A percentile compares a stretch with the other conserved stretches of the same genome.
These are phyloP conservation scores for Auriscalpium orientale DNA, from an alignment of 768 basidiomycete species.

Conservation along the genomic window DNA sequence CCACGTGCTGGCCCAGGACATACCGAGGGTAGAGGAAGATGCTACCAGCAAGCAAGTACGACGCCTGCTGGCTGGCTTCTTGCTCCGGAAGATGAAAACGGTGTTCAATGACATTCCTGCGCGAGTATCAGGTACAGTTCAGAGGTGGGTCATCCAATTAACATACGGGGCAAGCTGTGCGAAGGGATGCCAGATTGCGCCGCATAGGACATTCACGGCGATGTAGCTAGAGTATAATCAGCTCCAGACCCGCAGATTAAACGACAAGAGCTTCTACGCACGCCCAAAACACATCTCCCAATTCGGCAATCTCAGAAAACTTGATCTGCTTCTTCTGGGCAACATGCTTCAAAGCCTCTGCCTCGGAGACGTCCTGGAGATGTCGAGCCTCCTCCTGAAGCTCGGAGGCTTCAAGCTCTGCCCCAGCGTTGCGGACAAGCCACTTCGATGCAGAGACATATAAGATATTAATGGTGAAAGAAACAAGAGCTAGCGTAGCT, in stretches of 20 bases:
- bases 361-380: conserved; percentile 42
- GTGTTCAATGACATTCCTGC: conserved; percentile 64
- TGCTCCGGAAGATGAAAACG: conserved; percentile 56
- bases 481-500: conserved; percentile 53
- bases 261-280: conserved; percentile 26
- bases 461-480: conserved; percentile 59
- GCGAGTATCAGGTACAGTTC: neutral
- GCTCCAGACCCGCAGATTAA: neutral
- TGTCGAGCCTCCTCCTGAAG: conserved; percentile 46
- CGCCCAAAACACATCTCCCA: conserved; percentile 79
- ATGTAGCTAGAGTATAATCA: conserved; percentile 44
- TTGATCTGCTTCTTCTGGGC: conserved; percentile 59
- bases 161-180: conserved; percentile 67
- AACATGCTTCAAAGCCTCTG: conserved; percentile 54
- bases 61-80: conserved; percentile 55
- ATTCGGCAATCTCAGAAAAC: conserved; percentile 48
- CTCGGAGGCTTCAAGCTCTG: conserved; percentile 59
- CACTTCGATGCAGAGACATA: conserved; percentile 60
- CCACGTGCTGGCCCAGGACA: conserved; percentile 15
- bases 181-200: conserved; percentile 72
- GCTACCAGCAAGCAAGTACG: conserved; percentile 64
- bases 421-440: conserved; percentile 53
- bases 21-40: conserved; percentile 62
- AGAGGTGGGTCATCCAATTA: neutral
- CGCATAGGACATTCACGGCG: conserved; percentile 67